A percentile compares a stretch with the other conserved stretches of the same genome.
Evolutionary conservation across 345 rosid genomes (phyloP).

Genomic region (Ceriops decandra): DNA sequence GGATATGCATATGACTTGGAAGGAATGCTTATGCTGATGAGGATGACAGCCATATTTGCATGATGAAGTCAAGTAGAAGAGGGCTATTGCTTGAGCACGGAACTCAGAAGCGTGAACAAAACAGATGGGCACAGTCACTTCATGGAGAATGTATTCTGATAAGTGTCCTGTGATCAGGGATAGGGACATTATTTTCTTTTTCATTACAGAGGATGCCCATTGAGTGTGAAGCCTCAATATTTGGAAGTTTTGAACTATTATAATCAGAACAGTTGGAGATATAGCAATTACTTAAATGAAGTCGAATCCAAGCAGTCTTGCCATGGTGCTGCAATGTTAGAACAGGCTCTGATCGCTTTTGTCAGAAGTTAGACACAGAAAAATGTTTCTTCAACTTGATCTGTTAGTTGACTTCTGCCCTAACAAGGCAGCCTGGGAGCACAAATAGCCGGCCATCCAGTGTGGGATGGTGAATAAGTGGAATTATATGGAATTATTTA

Average conservation of each 20-base stretch:
- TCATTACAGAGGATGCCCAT: neutral
- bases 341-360: neutral
- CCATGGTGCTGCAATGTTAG: neutral
- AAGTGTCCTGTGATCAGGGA: neutral
- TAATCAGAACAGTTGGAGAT: neutral
- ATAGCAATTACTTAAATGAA: neutral
- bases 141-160: neutral
- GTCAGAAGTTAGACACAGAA: neutral
- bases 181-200: neutral
- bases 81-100: conserved; percentile 10
- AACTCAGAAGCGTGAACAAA: neutral
- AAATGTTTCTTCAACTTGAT: neutral
- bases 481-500: neutral
- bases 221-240: neutral
- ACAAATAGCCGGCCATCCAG: neutral
- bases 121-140: neutral
- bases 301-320: neutral
- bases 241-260: neutral
- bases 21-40: conserved; percentile 42
- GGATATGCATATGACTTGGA: conserved; percentile 36
- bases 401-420: neutral
- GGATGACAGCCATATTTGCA: conserved; percentile 39
- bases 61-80: conserved; percentile 33
- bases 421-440: neutral
- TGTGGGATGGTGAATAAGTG: neutral